Conservation (phyloP, 371 early-diverging fungal genomes). For the Dichotomocladium elegans region DNA sequence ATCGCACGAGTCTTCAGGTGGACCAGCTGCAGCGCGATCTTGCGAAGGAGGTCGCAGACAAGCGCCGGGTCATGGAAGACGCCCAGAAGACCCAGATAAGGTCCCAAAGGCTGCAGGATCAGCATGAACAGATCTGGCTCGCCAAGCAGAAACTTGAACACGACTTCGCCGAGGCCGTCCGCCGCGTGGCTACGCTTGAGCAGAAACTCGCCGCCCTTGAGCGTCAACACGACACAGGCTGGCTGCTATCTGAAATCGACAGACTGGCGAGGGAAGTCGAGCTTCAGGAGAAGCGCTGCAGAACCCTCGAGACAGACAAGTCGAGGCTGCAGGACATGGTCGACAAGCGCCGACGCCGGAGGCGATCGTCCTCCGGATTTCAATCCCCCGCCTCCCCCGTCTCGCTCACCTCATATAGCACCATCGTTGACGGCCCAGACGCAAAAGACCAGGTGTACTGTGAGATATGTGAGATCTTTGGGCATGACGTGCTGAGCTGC, state of each 20-base stretch:
- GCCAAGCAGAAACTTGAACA: constrained; percentile 27
- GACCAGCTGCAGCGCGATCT: constrained; percentile 18
- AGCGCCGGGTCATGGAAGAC: constrained; percentile 30
- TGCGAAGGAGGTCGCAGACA: constrained; percentile 23
- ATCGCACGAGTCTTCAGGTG: constrained; percentile 17
- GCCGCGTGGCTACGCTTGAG: background rate
- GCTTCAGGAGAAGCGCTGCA: constrained; percentile 6
- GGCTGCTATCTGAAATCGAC: constrained; percentile 1
- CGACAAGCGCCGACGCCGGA: too few relatives aligned
- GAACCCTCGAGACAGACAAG: constrained; percentile 12
- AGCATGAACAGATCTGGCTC: constrained; percentile 26
- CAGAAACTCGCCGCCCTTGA: background rate
- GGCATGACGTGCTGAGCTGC: constrained; percentile 60
- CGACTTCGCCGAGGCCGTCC: constrained; percentile 22
- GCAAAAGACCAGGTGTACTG: constrained; percentile 33
- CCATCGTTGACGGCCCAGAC: background rate
- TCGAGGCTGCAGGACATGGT: constrained; percentile 4
- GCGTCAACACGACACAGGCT: background rate
- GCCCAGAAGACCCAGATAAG: constrained; percentile 19
- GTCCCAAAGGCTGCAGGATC: constrained; percentile 24
- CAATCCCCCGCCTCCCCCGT: constrained; percentile 2
- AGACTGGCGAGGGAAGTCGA: constrained; percentile 4
- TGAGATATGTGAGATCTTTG: constrained; percentile 59
- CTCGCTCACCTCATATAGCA: constrained; percentile 2
- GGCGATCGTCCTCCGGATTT: background rate